Base-by-base conservation (phyloP, 1,284 basidiomycete species). In the Takashimella tepidaria region DNA sequence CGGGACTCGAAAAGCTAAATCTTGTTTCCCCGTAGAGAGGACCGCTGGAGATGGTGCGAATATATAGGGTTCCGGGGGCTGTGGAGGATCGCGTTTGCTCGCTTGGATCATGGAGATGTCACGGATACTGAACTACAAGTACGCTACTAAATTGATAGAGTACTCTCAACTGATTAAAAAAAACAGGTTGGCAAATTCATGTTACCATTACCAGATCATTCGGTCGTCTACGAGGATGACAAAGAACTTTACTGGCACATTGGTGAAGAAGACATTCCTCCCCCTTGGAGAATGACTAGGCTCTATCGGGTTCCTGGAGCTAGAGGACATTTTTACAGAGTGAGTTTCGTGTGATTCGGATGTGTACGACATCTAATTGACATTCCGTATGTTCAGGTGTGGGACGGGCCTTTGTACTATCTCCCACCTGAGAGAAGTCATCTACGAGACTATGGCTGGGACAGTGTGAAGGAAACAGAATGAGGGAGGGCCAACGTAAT, bases 11-110 rank as follows among this genome's bases (percentile, higher is more conserved):
- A n/a, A n/a, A n/a, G n/a, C n/a, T n/a, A n/a, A n/a, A n/a, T n/a
- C n/a, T 3, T 11, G 27, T n/a, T 41, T 21, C n/a, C n/a, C n/a
- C n/a, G n/a, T 44, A 58, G 54, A 45, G 21, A 49, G 4, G 62
- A 68, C 51, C 55, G 57, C 13, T 61, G 60, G 54, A 52, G 61
- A 53, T 86, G 87, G 87, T 92, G 90, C 75, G 87, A 92, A 78
- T 92, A 92, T 66, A 88, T 93, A 47, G 77, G 89, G 22, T 93
- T 89, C 72, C 82, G 89, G 19, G 87, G 86, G 1, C 66, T 92
- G 25, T 88, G 90, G 76, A 81, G 88, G 22, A 87, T 88, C 2
- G 80, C 83, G n/a, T 76, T 59, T 51, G 68, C 68, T 2, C 50
- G 70, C 23, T 53, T 74, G 3, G 64, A 72, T 44, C 69, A 73